Conservation (phyloP, 2,329 filamentous ascomycete genomes). For the Leptographium procerum region DNA sequence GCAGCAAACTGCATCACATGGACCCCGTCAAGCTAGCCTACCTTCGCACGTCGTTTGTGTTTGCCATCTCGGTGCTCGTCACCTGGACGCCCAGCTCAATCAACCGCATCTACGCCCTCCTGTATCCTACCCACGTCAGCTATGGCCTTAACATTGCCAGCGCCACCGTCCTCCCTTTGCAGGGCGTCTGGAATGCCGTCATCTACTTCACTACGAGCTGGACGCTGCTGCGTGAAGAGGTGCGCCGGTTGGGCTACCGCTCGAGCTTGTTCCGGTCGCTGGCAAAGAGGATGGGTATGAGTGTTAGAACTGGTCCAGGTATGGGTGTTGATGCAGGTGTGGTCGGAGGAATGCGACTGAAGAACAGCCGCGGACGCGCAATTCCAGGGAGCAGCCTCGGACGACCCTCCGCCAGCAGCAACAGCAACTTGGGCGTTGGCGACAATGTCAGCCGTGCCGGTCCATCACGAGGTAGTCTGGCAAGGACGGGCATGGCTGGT, state of each 20-base stretch:
- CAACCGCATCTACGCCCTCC: constrained; percentile 61
- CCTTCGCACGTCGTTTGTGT: constrained; percentile 48
- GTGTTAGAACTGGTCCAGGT: background rate
- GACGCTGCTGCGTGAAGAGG: constrained; percentile 22
- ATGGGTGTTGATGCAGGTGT: background rate
- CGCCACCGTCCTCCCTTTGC: constrained; percentile 61
- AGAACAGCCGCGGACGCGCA: background rate
- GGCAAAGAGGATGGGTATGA: background rate
- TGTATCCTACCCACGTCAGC: constrained; percentile 38
- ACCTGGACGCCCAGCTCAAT: constrained; percentile 58
- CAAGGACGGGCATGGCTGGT: background rate
- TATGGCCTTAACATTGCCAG: constrained; percentile 60
- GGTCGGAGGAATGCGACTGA: background rate
- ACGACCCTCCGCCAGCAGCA: background rate
- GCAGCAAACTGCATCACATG: constrained; percentile 25
- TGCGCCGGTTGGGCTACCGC: background rate
- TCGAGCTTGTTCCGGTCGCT: constrained; percentile 8
- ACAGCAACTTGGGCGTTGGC: background rate
- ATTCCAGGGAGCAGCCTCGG: background rate
- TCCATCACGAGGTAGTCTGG: background rate
- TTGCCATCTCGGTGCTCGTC: constrained; percentile 47
- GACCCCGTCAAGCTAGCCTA: constrained; percentile 52
- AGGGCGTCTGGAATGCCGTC: constrained; percentile 70
- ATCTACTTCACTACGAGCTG: constrained; percentile 63
- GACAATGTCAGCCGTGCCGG: background rate